Evolutionary conservation across 129 eudicot genomes (phyloP), one percentile per base, ranked within the genome.

Genomic region (Artemisia argyi): DNA sequence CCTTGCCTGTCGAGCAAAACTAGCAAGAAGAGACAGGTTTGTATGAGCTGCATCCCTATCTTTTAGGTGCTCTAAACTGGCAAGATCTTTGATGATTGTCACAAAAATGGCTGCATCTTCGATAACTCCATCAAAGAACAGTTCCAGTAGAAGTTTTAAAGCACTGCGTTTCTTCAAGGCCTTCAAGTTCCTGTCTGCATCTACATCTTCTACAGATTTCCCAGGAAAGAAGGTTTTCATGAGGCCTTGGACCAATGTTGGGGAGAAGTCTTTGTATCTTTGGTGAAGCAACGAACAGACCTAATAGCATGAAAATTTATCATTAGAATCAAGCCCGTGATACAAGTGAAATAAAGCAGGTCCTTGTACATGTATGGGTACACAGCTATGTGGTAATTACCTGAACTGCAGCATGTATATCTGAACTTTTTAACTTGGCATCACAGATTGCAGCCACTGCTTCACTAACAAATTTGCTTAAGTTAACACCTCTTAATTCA

Each of bases 231-330:
- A 94, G 50, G 86, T 65, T 75, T 88, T 94, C 75, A 81, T 69
- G 63, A 94, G 90, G 61, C 98, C 97, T 76, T 94, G 98, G 61
- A 88, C 87, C 71, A 94, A 85, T 32, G 86, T 90, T 66, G 93
- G 85, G 2, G 96, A 87, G 68, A 94, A 94, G 65, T 94, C 98
- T 70, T 83, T 86, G 86, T 94, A 94, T 83, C 96, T 85, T 82
- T 94, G 98, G 77, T 94, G 98, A 78, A 94, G 98, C 89, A 90
- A 81, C 3, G 98, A 94, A 79, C 98, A 94, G 51, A 94, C 90
- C 98, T 94, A 83, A 63, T 42, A 17, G 28, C 30, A 30, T 47
- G 52, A 2, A 26, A 68, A 42, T 15, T 8, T 14, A 30, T 26
- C 46, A 66, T 20, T 0, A 56, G 9, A 18, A 18, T 61, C 3